Percentiles rank a stretch among this genome's conserved stretches.
Conservation (phyloP, 202 grass and related monocot species). For the Musa balbisiana region DNA sequence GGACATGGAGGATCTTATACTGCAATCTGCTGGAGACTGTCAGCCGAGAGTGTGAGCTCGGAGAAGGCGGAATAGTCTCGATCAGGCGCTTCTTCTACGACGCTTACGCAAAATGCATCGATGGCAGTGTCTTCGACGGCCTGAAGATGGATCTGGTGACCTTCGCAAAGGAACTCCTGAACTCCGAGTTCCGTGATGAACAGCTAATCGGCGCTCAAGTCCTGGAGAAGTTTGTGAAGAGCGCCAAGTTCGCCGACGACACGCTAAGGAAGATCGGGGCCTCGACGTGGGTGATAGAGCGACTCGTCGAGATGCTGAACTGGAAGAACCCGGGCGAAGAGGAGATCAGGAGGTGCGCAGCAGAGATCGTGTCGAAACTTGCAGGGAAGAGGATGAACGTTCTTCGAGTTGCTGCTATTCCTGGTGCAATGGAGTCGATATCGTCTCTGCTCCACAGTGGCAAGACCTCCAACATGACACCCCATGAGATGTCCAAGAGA, state of each 20-base stretch:
- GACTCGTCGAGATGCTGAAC: conserved; percentile 18
- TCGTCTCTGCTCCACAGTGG: conserved; percentile 36
- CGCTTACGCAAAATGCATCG: conserved; percentile 17
- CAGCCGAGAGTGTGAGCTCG: neutral
- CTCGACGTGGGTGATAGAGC: conserved; percentile 4
- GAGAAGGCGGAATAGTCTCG: neutral
- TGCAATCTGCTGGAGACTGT: neutral
- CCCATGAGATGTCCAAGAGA: neutral
- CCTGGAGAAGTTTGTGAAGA: conserved; percentile 8
- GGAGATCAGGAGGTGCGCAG: conserved; percentile 6
- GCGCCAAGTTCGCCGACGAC: neutral
- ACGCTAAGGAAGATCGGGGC: conserved; percentile 17
- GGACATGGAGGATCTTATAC: neutral
- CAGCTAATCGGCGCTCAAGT: conserved; percentile 5
- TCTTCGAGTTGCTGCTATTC: conserved; percentile 37
- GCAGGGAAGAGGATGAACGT: conserved; percentile 22
- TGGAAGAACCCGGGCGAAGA: conserved; percentile 7
- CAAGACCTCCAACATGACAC: neutral
- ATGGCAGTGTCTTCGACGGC: conserved; percentile 8
- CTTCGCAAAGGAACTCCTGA: conserved; percentile 14
- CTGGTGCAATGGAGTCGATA: conserved; percentile 45
- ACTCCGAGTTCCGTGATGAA: conserved; percentile 5
- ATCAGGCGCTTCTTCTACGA: conserved; percentile 16
- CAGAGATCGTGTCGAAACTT: conserved; percentile 16
- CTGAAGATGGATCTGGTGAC: conserved; percentile 27